phyloP scores from a whole-genome alignment of 2,329 filamentous ascomycete species.

The Fusarium mangiferae region DNA sequence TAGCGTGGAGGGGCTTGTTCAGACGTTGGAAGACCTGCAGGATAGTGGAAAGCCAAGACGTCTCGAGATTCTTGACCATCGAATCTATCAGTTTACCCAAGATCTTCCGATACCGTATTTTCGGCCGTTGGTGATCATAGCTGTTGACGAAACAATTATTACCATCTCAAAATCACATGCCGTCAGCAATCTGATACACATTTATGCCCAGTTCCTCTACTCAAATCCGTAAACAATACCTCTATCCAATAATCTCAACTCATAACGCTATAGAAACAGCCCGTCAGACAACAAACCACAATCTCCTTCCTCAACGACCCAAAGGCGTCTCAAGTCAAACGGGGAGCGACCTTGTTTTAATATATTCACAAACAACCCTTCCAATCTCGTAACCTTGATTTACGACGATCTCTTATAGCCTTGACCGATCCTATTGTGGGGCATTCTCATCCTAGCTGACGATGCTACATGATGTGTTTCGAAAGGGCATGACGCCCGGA shows the following conservation, averaged over 20 bases:
- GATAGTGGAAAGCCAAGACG: background rate
- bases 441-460: conserved; percentile 8
- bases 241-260: background rate
- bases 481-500: conserved; percentile 26
- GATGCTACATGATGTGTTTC: conserved; percentile 35
- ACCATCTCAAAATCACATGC: background rate
- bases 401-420: background rate
- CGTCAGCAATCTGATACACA: background rate
- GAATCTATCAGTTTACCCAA: background rate
- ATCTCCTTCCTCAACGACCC: background rate
- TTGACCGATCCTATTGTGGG: background rate
- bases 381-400: conserved; percentile 15
- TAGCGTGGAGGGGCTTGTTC: background rate
- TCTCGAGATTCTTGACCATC: background rate
- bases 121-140: background rate
- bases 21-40: background rate
- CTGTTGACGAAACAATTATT: background rate
- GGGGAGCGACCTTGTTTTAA: conserved; percentile 3
- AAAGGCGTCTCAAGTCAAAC: background rate
- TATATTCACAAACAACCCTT: background rate
- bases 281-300: background rate
- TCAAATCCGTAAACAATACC: background rate
- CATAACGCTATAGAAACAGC: background rate
- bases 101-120: accelerated
- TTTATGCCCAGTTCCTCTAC: background rate